These are phyloP conservation scores for Termitomyces sp. DNA, from an alignment of 768 basidiomycete species.

Conservation along the genomic window DNA sequence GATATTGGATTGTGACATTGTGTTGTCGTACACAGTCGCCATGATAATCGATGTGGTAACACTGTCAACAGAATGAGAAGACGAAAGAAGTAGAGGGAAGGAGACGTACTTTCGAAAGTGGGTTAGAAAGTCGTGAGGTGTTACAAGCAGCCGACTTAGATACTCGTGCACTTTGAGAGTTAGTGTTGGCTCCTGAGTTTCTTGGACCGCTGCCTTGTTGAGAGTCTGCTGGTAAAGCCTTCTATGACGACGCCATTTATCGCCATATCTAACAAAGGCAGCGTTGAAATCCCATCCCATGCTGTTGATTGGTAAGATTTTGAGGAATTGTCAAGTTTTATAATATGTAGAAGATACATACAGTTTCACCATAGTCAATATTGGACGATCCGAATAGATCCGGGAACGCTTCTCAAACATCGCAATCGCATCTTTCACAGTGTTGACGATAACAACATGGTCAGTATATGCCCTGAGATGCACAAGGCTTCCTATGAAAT, in stretches of 20 bases:
- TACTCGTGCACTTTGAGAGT: constrained; percentile 18
- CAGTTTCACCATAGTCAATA: constrained; percentile 16
- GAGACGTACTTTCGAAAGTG: constrained; percentile 8
- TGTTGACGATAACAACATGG: not conserved
- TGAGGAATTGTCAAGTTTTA: not conserved
- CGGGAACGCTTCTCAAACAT: constrained; percentile 25
- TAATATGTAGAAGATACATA: constrained; percentile 5
- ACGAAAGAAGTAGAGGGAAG: too few species aligned
- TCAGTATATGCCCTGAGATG: not conserved
- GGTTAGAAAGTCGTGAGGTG: constrained; percentile 11
- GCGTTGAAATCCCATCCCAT: constrained; percentile 19
- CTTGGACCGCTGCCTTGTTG: constrained; percentile 13
- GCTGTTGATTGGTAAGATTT: not conserved
- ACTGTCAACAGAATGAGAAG: not conserved
- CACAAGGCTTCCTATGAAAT: not conserved
- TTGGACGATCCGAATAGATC: constrained; percentile 21
- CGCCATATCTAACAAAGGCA: constrained; percentile 21
- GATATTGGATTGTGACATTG: constrained; percentile 15
- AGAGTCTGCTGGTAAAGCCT: constrained; percentile 23
- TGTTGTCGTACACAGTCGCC: constrained; percentile 23
- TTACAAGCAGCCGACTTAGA: constrained; percentile 9
- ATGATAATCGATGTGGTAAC: constrained; percentile 13
- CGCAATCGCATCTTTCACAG: constrained; percentile 6
- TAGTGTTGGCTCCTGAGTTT: constrained; percentile 18
- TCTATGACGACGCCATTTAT: constrained; percentile 24